Evolutionary conservation across 805 yeast genomes (phyloP), one percentile per base, ranked within the genome.

Genomic region (Metschnikowia bowlesiae): DNA sequence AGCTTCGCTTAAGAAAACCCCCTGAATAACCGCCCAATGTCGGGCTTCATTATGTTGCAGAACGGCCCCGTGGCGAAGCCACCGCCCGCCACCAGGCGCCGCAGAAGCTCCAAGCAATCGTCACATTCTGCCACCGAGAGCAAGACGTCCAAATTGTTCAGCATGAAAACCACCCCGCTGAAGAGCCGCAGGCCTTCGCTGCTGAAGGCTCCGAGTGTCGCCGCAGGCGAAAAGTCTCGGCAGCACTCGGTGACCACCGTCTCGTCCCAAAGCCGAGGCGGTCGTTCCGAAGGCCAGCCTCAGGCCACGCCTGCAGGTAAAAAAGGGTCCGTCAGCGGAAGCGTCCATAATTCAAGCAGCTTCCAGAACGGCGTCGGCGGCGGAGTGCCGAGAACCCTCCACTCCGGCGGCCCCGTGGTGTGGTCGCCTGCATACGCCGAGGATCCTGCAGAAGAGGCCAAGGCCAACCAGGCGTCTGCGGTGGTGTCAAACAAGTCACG

Each of bases 21-120:
- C 6, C 11, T 18, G n/a, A 18, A 11, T 2, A 36, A 10, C 3
- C 6, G 18, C 31, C 16, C 18, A 16, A 41, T 41, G 55, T 53
- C 55, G n/a, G 55, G 51, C 10, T 53, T 53, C 36, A 48, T 50
- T n/a, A 14, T 53, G 48, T 28, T 50, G 14, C 47, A 48, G 8
- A 44, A 50, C 22, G 35, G 49, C 6, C 49, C 51, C 10, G 49
- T 48, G 16, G 32, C 26, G 13, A 49, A 32, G 13, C 42, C 40
- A 1, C 29, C 26, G 16, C 49, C 39, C 8, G 18, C n/a, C 4
- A 22, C 28, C 18, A 18, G 44, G 3, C 47, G 39, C 28, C 11
- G 45, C 8, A 38, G 28, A 5, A 36, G 52, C 36, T 16, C 37
- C 29, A 28, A 32, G 32, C 10, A 13, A 10, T 33, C 36, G 13